Percentiles rank a stretch among this genome's conserved stretches.
phyloP scores from a whole-genome alignment of 192 early-diverging fungal species.

The Tieghemiomyces parasiticus region DNA sequence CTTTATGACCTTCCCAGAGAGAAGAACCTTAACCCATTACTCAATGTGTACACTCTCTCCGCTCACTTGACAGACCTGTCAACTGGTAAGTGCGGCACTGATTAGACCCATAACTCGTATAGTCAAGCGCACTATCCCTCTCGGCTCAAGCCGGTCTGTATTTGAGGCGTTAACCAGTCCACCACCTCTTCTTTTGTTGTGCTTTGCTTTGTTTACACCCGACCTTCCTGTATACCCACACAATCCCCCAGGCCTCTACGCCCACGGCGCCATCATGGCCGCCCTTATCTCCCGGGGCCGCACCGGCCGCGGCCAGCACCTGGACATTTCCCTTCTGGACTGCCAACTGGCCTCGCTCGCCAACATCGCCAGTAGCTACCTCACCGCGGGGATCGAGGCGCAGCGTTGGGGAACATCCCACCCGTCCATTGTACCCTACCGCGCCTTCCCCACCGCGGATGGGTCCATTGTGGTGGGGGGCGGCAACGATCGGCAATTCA shows the following conservation, averaged over 20 bases:
- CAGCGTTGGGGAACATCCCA: constrained; percentile 77
- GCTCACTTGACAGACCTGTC: no score
- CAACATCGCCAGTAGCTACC: constrained; percentile 78
- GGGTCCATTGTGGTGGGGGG: constrained; percentile 77
- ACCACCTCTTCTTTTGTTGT: no score
- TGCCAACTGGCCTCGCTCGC: constrained; percentile 74
- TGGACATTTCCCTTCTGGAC: constrained; percentile 82
- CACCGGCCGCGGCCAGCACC: constrained; percentile 61
- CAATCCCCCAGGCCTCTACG: constrained; percentile 76
- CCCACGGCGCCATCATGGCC: constrained; percentile 82
- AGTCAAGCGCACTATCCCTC: no score
- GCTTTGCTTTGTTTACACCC: no score
- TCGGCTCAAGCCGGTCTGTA: no score
- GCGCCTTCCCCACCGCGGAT: constrained; percentile 63
- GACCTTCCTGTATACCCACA: no score
- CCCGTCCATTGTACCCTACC: constrained; percentile 86
- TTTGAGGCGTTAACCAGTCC: no score
- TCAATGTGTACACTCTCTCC: no score
- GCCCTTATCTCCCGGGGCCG: constrained; percentile 51
- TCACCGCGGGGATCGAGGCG: constrained; percentile 70
- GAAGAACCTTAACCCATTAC: no score
- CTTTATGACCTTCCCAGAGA: no score
- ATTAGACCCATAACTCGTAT: no score
- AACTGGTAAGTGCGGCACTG: no score
- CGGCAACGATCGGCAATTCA: constrained; percentile 80